Base-by-base conservation (phyloP, 768 basidiomycete genomes). In the Leccinum ochraceum region DNA sequence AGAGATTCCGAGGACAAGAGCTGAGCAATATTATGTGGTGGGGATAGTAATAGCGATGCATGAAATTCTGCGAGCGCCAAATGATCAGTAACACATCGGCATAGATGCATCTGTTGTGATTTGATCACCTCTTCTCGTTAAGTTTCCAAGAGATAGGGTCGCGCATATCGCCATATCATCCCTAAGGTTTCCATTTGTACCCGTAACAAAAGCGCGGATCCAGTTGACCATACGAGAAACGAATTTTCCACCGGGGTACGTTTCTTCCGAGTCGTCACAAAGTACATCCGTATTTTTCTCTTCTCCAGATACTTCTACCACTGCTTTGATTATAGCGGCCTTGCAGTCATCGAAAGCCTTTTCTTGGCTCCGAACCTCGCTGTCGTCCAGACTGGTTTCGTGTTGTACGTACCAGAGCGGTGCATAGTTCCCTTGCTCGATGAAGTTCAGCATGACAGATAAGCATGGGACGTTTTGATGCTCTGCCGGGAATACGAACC, bases 161-260 rank as follows among this genome's bases (percentile, higher is more conserved):
- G 90, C 93, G 66, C 92, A 94, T 52, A 94, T 90, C 22, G 85
- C 79, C 68, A 96, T 78, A 71, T 96, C 94, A 67, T 94, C 89
- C 61, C 87, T 72, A 32, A 70, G 64, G 46, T 69, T 73, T 39
- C 69, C 75, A 57, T 75, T 36, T 22, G 37, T 58, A n/a, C 69
- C 62, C 48, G 78, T 68, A 30, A 82, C 80, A 68, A 87, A 86
- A 84, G 92, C 93, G 94, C 4, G 4, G 26, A 26, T 26, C n/a
- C n/a, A n/a, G 39, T 77, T 74, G 52, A 90, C 84, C 86, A 95
- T 87, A 67, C 80, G 83, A 62, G 76, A 80, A 26, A 95, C 83
- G 66, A 94, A 85, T 71, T 78, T 79, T 8, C 90, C 90, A n/a
- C 88, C 88, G 6, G 87, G 86, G 46, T 78, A 72, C 17, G 72